Base-by-base conservation (phyloP, 108 stramenopile species). In the Pseudonitzschia pungens region DNA sequence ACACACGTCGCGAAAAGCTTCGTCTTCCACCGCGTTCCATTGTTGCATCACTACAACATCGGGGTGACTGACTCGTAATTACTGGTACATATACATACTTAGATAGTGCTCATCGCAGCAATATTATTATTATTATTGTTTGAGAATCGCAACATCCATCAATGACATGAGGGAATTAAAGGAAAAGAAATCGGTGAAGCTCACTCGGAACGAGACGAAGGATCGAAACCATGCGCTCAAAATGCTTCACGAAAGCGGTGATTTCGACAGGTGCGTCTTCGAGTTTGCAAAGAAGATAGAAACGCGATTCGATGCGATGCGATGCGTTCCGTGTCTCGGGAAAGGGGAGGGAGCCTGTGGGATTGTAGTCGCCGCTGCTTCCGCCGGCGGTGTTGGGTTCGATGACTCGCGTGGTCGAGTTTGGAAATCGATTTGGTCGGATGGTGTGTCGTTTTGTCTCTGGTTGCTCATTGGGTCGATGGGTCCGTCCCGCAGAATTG, bases 261-360 rank as follows among this genome's bases (percentile, higher is more conserved):
- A 70, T 5, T 73, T 78, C n/a, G 77, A 78, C 27, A 27, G 67
- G 77, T 78, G 45, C n/a, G 77, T 72, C 18, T 32, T 32, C 27
- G 11, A 18, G 5, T 48, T 2, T 11, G 45, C 14, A 36, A 6
- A 36, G 6, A 36, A 2, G 36, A 36, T 36, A 36, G 36, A 36
- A 36, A 36, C 36, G 36, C 6, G 6, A 36, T 36, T 2, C 36
- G 36, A 36, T 36, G 6, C 36, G 6, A n/a, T n/a, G n/a, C n/a
- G 36, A 36, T 36, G 6, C 36, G 36, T 36, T 36, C 6, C 2
- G 36, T 36, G 36, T 36, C 36, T 36, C 36, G 36, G 2, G 36
- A 36, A 5, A 36, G 2, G 2, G 2, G 6, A 6, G 2, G 2
- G 6, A 6, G 36, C 36, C 36, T 68, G 7, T 12, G 26, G n/a